Evolutionary conservation across 2,329 filamentous ascomycete species (phyloP).

Genomic region (Dactylellina leptospora): DNA sequence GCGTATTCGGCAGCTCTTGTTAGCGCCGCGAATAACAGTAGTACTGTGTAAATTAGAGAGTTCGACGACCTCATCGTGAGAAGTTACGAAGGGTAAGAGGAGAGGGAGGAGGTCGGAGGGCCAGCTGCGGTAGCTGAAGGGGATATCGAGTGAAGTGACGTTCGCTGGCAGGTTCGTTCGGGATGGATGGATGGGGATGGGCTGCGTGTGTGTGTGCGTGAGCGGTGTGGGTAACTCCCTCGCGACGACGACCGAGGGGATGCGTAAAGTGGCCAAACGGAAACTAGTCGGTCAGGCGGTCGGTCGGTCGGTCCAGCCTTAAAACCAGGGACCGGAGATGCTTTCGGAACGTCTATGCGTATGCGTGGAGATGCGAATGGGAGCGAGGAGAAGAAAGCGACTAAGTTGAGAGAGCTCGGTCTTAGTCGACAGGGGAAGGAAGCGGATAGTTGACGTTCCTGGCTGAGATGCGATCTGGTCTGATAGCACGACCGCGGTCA

Average conservation of each 20-base stretch:
- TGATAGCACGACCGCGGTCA: neutral
- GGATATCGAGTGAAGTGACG: neutral
- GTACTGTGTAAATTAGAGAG: constrained; percentile 37
- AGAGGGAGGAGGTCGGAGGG: neutral
- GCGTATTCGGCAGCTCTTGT: constrained; percentile 53
- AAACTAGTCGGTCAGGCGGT: constrained; percentile 11
- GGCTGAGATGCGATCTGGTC: constrained; percentile 33
- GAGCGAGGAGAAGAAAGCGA: constrained; percentile 6
- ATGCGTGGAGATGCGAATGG: neutral
- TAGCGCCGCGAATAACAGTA: constrained; percentile 52
- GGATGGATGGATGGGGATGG: neutral
- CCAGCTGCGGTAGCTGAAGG: constrained; percentile 19
- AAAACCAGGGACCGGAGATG: constrained; percentile 24
- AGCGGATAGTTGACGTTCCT: too few species aligned
- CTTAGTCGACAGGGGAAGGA: constrained; percentile 3
- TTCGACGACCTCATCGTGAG: constrained; percentile 47
- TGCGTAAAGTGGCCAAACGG: constrained; percentile 19
- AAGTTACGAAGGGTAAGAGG: neutral
- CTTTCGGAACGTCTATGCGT: neutral
- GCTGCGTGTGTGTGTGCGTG: neutral
- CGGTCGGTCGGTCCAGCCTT: constrained; percentile 11
- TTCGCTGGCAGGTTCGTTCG: constrained; percentile 3
- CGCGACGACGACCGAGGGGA: neutral
- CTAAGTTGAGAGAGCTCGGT: too few species aligned
- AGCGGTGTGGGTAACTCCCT: neutral